A percentile compares a stretch with the other conserved stretches of the same genome.
phyloP scores from a whole-genome alignment of 1,284 basidiomycete genomes.

The Golubevia sp. region DNA sequence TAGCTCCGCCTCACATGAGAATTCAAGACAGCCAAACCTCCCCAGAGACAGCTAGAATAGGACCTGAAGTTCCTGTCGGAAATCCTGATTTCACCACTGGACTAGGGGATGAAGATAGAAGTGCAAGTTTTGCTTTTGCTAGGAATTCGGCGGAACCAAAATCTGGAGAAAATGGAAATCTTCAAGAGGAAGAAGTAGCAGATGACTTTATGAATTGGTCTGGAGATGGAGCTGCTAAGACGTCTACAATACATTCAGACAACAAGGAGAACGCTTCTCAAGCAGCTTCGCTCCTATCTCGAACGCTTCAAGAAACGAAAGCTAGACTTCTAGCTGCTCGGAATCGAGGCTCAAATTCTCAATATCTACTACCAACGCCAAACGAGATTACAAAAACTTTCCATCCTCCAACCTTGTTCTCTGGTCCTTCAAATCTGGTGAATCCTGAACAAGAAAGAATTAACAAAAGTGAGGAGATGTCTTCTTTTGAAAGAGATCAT shows the following conservation, averaged over 20 bases:
- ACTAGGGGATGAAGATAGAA: not conserved
- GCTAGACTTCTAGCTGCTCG: not conserved
- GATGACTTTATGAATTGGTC: not conserved
- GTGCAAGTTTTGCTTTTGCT: not conserved
- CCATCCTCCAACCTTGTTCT: too few species aligned
- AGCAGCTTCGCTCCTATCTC: too few species aligned
- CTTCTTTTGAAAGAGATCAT: too few species aligned
- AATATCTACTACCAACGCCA: too few species aligned
- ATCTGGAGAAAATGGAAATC: not conserved
- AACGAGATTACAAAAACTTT: too few species aligned
- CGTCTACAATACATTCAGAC: not conserved
- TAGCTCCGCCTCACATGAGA: slow-evolving; percentile 3
- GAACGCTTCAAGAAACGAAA: not conserved
- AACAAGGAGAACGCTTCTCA: not conserved
- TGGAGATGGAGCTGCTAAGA: not conserved
- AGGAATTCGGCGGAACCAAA: not conserved
- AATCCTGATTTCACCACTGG: not conserved
- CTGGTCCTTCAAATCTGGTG: too few species aligned
- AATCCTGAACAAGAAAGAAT: too few species aligned
- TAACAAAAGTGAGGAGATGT: too few species aligned
- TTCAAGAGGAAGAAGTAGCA: not conserved
- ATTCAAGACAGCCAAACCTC: not conserved
- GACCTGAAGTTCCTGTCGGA: not conserved
- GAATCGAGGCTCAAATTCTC: not conserved
- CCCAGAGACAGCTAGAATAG: not conserved